These are phyloP conservation scores for Mucor plumbeus DNA, from an alignment of 371 early-diverging fungal species.

Conservation along the genomic window DNA sequence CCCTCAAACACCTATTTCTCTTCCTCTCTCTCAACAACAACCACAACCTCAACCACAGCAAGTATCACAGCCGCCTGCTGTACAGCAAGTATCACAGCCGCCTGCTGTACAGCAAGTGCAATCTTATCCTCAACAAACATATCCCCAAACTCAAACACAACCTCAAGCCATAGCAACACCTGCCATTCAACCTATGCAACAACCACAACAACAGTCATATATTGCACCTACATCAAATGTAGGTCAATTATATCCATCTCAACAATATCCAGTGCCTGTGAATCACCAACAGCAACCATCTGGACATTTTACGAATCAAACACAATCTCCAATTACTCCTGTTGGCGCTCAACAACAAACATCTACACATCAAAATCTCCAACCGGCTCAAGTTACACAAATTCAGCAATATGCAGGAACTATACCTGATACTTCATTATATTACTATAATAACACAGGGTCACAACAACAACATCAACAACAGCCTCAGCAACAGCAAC, in stretches of 20 bases:
- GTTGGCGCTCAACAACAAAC: neutral
- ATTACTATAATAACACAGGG: neutral
- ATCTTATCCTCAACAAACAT: conserved; percentile 14
- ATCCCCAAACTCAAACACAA: conserved; percentile 7
- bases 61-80: neutral
- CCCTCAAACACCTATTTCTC: conserved; percentile 11
- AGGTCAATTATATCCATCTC: neutral
- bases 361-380: neutral
- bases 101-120: conserved; percentile 9
- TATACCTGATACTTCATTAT: too few relatives aligned
- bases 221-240: neutral
- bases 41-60: too few relatives aligned
- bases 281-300: too few relatives aligned
- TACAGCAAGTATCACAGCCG: neutral
- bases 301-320: neutral
- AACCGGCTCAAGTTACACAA: neutral
- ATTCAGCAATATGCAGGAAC: neutral
- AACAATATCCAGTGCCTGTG: neutral
- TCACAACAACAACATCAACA: conserved; percentile 1
- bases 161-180: neutral
- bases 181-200: neutral
- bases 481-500: conserved; percentile 16
- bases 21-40: conserved; percentile 16
- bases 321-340: neutral
- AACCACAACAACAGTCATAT: conserved; percentile 3